phyloP scores from a whole-genome alignment of 768 basidiomycete genomes.

The Trametes punicea region DNA sequence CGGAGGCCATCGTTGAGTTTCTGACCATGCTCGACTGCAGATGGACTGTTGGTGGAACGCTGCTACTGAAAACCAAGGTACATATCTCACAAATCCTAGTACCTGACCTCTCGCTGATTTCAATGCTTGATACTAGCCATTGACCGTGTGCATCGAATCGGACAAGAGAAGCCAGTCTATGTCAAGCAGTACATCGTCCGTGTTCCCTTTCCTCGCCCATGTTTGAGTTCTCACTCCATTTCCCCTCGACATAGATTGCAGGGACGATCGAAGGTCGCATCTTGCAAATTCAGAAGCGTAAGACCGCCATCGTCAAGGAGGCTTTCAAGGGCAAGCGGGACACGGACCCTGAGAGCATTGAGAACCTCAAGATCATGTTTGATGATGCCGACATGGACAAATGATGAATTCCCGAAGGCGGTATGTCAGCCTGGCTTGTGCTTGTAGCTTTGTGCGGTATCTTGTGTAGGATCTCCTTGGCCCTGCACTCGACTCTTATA shows the following conservation, averaged over 20 bases:
- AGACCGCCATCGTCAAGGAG: conserved; percentile 83
- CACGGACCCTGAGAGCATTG: conserved; percentile 66
- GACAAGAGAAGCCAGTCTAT: conserved; percentile 77
- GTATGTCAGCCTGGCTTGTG: too few species aligned
- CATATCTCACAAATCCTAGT: neutral
- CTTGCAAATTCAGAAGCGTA: conserved; percentile 77
- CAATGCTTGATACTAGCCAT: conserved; percentile 47
- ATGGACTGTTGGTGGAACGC: conserved; percentile 96
- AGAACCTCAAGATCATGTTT: conserved; percentile 82
- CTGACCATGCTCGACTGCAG: conserved; percentile 33
- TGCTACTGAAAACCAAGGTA: conserved; percentile 78
- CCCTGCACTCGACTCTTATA: too few species aligned
- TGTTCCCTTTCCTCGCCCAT: neutral
- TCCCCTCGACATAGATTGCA: conserved; percentile 43
- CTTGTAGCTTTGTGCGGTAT: too few species aligned
- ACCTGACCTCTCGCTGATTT: neutral
- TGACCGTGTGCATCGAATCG: conserved; percentile 82
- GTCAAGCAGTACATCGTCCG: conserved; percentile 83
- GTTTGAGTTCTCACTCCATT: neutral
- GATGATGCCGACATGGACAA: conserved; percentile 30
- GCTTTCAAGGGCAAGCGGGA: conserved; percentile 65
- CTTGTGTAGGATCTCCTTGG: too few species aligned
- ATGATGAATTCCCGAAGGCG: neutral
- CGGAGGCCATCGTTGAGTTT: too few species aligned
- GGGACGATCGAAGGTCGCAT: conserved; percentile 81